Evolutionary conservation across 352 stramenopile genomes (phyloP), one percentile per base, ranked within the genome.

Genomic region (Phytophthora ohioensis): DNA sequence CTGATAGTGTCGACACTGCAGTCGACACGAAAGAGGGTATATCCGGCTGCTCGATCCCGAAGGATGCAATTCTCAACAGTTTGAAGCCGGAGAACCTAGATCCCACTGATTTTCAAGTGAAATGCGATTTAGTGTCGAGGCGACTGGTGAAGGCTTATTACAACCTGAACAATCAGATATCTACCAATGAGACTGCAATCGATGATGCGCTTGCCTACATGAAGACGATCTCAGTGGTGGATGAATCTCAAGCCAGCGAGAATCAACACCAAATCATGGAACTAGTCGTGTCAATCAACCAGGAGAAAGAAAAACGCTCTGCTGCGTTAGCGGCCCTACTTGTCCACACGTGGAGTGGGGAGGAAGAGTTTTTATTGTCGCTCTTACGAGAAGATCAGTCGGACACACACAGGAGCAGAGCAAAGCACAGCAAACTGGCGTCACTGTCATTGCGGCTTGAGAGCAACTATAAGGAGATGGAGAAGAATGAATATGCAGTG

Each of bases 161-260:
- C 21, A 17, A 27, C 38, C 31, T 70, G 4, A 57, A 64, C 11
- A 34, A 52, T 12, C 35, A 59, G 21, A 57, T 65, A 31, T 42
- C n/a, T n/a, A 55, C 59, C 21, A 70, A 65, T 15, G 63, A 70
- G 36, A 65, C 39, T 17, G 63, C 63, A 30, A 65, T 70, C 9
- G 34, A 70, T 4, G 63, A 70, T 38, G 35, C 63, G 8, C 35
- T 45, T 5, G 53, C n/a, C 7, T 70, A 70, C 27, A 10, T 64
- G 8, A 70, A 65, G 15, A 17, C 46, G 4, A 57, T 57, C 11
- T 58, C 53, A 45, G 53, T 54, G 9, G 54, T 58, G 11, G 61
- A 56, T 56, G 41, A 49, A 56, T 30, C 13, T 34, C 39, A 36
- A 5, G 62, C 53, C 4, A 53, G 7, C 6, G 63, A 65, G 17